Conservation (phyloP, 2,329 filamentous ascomycete species). For the Ophiostoma himal-ulmi region DNA sequence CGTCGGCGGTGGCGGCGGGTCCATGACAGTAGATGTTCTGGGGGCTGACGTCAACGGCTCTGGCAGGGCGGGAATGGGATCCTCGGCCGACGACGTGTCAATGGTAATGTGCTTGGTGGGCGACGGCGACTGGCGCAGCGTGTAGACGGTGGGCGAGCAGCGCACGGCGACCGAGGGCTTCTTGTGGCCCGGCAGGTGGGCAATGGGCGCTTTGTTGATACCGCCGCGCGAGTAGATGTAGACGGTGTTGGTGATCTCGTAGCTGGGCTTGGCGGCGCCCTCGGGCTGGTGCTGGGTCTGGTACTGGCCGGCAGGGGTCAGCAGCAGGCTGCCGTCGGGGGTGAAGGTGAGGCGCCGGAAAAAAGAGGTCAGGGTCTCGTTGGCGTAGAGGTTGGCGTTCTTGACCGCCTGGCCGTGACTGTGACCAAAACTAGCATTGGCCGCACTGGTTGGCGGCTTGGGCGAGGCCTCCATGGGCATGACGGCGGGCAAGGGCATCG, state of each 20-base stretch:
- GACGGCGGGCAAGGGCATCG: constrained; percentile 87
- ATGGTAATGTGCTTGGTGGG: constrained; percentile 86
- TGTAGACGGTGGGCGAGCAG: constrained; percentile 88
- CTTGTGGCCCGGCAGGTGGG: constrained; percentile 93
- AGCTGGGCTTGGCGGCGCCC: constrained; percentile 60
- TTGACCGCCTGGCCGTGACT: constrained; percentile 55
- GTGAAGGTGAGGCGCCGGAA: constrained; percentile 92
- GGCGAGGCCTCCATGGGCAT: constrained; percentile 91
- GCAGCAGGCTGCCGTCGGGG: constrained; percentile 85
- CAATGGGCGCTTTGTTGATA: constrained; percentile 92
- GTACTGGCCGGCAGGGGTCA: constrained; percentile 93
- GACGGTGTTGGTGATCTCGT: constrained; percentile 92
- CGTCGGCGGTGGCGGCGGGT: constrained; percentile 36
- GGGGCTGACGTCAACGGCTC: constrained; percentile 64
- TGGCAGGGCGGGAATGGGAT: constrained; percentile 74
- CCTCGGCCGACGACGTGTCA: constrained; percentile 83
- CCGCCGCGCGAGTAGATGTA: constrained; percentile 97
- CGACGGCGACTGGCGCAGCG: constrained; percentile 63
- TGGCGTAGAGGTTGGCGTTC: constrained; percentile 88
- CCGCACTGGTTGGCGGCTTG: constrained; percentile 54
- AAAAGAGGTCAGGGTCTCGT: constrained; percentile 95
- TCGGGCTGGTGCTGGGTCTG: constrained; percentile 66
- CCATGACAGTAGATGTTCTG: constrained; percentile 22
- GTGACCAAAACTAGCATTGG: constrained; percentile 20
- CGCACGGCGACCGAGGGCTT: constrained; percentile 95